Percentiles rank a stretch among this genome's conserved stretches.
Evolutionary conservation across 768 basidiomycete genomes (phyloP).

Genomic region (Strobilomyces echinocephalus): DNA sequence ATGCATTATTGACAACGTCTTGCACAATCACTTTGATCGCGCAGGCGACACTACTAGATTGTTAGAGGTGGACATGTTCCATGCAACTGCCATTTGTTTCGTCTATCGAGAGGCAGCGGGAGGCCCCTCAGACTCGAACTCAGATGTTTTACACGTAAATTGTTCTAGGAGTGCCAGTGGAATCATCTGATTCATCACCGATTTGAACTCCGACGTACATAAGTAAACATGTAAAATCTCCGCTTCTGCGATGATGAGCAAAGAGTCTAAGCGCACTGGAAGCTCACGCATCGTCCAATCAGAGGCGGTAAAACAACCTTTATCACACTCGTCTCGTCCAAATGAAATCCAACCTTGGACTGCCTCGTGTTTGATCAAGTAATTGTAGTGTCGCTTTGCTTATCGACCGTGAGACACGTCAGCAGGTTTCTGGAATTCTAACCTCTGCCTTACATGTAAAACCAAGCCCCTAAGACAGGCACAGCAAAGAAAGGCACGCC

Average conservation of each 20-base stretch:
- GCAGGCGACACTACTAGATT: too few species aligned
- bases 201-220: not conserved
- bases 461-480: not conserved
- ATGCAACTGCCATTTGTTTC: too few species aligned
- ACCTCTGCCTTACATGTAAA: not conserved
- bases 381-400: not conserved
- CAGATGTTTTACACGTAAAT: not conserved
- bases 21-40: too few species aligned
- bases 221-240: not conserved
- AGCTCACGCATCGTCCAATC: slow-evolving; percentile 4
- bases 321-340: slow-evolving; percentile 5
- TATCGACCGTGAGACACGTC: not conserved
- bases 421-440: not conserved
- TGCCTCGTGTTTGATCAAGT: slow-evolving; percentile 22
- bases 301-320: not conserved
- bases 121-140: not conserved
- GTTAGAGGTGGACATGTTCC: too few species aligned
- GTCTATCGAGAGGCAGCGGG: too few species aligned
- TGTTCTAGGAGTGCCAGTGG: not conserved
- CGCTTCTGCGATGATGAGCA: not conserved
- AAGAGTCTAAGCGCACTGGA: not conserved
- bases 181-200: not conserved
- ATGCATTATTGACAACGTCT: too few species aligned
- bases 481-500: not conserved
- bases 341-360: slow-evolving; percentile 9